Evolutionary conservation across 1,284 basidiomycete genomes (phyloP).

Genomic region (Cryptococcus hybrid): DNA sequence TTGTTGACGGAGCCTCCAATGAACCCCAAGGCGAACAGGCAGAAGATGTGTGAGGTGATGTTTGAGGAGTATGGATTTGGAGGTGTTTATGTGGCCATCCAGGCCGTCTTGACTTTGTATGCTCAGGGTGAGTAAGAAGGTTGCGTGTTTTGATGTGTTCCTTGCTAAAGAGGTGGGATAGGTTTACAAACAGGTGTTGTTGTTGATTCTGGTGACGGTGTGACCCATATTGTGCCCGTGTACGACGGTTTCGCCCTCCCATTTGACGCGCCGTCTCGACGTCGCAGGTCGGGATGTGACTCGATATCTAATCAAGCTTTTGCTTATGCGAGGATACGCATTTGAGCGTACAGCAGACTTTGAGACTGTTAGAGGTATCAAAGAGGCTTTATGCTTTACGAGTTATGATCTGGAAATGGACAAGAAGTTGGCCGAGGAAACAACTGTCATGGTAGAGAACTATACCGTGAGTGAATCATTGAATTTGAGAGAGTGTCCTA

Average conservation of each 20-base stretch:
- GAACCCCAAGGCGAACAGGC: constrained; percentile 93
- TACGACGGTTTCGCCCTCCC: constrained; percentile 96
- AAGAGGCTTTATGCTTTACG: constrained; percentile 97
- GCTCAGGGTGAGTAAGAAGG: constrained; percentile 76
- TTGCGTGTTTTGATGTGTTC: not conserved
- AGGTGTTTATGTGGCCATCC: constrained; percentile 96
- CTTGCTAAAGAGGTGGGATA: constrained; percentile 38
- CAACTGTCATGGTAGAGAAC: constrained; percentile 91
- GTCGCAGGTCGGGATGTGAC: constrained; percentile 98
- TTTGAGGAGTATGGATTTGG: constrained; percentile 98
- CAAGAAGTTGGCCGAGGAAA: constrained; percentile 91
- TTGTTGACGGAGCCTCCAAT: constrained; percentile 99
- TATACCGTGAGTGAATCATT: constrained; percentile 68
- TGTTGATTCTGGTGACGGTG: constrained; percentile 98
- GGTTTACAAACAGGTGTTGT: constrained; percentile 98
- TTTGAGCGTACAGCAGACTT: constrained; percentile 99
- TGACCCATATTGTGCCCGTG: constrained; percentile 98
- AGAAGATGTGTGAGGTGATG: constrained; percentile 97
- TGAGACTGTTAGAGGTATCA: constrained; percentile 97
- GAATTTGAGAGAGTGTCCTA: not conserved
- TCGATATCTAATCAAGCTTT: constrained; percentile 95
- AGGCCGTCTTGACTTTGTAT: constrained; percentile 96
- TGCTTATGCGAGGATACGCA: constrained; percentile 97
- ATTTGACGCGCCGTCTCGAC: constrained; percentile 89
- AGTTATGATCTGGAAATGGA: constrained; percentile 96